Base-by-base conservation (phyloP, 139 green algal species). In the Tetratostichococcus sp. region DNA sequence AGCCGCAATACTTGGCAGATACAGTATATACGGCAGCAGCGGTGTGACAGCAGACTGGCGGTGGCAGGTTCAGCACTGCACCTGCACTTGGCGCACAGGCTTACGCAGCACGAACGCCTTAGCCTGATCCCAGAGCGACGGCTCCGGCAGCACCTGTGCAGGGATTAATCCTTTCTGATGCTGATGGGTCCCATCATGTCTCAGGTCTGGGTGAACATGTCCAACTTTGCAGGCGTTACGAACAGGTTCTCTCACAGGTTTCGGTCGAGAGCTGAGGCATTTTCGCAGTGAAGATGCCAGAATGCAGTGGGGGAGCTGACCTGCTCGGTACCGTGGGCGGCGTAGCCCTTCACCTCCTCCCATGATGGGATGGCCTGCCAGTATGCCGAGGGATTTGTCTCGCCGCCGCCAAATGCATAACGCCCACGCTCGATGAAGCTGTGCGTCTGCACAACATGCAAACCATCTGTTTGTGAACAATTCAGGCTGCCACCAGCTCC, bases 361-460 rank as follows among this genome's bases (percentile, higher is more conserved):
- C 50, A 62, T 2, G 17, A 28, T 2, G 50, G 50, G 50, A 62
- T 62, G 17, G 50, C 14, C 50, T 62, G 11, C 50, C 50, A 62
- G 50, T 62, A 62, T 2, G 22, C 19, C 17, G 17, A 28, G 11
- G 50, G 14, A 8, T 62, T 2, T 2, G 17, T 17, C 17, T 62
- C 14, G 50, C 50, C 50, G 50, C 50, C 50, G 14, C 11, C 14
- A 17, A 84, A 85, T 0, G 21, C 22, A 33, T 70, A 35, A 17
- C 77, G 77, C 25, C 16, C 31, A 28, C 80, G 72, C 67, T 85
- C 93, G 67, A 88, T 90, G 67, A 91, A 83, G 8, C 67, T 83
- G 67, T 85, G 79, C 35, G 79, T 79, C 66, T 78, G 77, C 33
- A 74, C n/a, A 22, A 62, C 77, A n/a, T n/a, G 72, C 25, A 77